Conservation (phyloP, 441 rosid genomes). For the Croton setiger region DNA sequence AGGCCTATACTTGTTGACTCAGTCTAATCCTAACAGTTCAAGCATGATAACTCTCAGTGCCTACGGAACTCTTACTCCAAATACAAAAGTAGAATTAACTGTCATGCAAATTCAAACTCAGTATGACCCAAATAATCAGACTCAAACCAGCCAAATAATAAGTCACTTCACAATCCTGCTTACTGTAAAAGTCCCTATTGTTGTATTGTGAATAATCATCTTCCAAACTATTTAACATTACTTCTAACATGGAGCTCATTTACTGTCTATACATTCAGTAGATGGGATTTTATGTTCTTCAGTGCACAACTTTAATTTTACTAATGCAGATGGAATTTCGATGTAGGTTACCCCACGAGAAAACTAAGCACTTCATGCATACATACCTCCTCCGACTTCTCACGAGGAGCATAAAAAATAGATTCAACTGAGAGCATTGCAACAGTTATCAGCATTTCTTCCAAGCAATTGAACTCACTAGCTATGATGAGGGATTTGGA, state of each 20-base stretch:
- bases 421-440: slow-evolving; percentile 93
- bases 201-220: background rate
- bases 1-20: background rate
- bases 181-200: background rate
- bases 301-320: background rate
- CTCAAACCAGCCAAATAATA: background rate
- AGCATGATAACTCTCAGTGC: background rate
- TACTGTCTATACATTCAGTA: background rate
- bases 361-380: background rate
- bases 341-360: background rate
- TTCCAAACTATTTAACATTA: background rate
- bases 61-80: background rate
- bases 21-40: background rate
- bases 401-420: slow-evolving; percentile 74
- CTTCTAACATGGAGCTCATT: background rate
- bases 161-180: background rate
- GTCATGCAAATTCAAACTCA: background rate
- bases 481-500: slow-evolving; percentile 86
- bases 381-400: slow-evolving; percentile 71
- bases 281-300: background rate
- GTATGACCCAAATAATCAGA: background rate
- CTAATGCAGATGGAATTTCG: background rate
- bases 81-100: background rate
- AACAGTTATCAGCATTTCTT: slow-evolving; percentile 89
- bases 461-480: slow-evolving; percentile 78